Evolutionary conservation across 2,329 filamentous ascomycete species (phyloP).

Genomic region (Monascus ruber): DNA sequence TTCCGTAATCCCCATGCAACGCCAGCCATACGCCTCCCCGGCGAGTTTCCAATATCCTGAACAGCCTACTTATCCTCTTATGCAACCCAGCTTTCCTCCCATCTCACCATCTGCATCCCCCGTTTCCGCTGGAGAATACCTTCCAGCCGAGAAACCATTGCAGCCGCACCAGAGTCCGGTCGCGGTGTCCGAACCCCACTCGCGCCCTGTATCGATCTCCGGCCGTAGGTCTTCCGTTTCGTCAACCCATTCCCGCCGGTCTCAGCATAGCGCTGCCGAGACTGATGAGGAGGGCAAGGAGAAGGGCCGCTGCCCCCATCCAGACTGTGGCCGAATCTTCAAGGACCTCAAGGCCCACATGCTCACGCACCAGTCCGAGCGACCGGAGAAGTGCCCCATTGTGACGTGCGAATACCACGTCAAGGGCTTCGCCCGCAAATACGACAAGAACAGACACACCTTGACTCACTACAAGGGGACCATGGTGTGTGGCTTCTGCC

Average conservation of each 20-base stretch:
- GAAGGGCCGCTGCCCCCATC: constrained; percentile 64
- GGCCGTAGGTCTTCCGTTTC: constrained; percentile 57
- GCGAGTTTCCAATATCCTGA: constrained; percentile 24
- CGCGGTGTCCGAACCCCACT: constrained; percentile 41
- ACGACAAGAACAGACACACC: constrained; percentile 92
- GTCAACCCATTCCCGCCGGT: constrained; percentile 57
- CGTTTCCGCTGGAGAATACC: constrained; percentile 17
- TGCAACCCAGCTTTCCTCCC: constrained; percentile 18
- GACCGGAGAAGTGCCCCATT: constrained; percentile 90
- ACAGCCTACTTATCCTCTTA: constrained; percentile 17
- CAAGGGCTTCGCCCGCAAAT: constrained; percentile 90
- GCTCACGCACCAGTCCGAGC: constrained; percentile 82
- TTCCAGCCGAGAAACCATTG: constrained; percentile 16
- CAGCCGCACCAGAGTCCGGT: constrained; percentile 12
- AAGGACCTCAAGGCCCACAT: constrained; percentile 90
- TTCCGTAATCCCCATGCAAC: constrained; percentile 41
- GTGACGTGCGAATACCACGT: constrained; percentile 81
- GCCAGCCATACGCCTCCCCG: constrained; percentile 16
- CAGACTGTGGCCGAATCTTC: constrained; percentile 75
- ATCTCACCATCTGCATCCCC: constrained; percentile 28
- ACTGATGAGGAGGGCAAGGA: constrained; percentile 50
- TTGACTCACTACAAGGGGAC: constrained; percentile 94
- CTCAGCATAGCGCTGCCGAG: constrained; percentile 47
- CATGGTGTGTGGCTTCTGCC: constrained; percentile 94
- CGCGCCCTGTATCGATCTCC: constrained; percentile 36